Evolutionary conservation across 495 filamentous ascomycete species (phyloP).

Genomic region (Aspergillus avenaceus): DNA sequence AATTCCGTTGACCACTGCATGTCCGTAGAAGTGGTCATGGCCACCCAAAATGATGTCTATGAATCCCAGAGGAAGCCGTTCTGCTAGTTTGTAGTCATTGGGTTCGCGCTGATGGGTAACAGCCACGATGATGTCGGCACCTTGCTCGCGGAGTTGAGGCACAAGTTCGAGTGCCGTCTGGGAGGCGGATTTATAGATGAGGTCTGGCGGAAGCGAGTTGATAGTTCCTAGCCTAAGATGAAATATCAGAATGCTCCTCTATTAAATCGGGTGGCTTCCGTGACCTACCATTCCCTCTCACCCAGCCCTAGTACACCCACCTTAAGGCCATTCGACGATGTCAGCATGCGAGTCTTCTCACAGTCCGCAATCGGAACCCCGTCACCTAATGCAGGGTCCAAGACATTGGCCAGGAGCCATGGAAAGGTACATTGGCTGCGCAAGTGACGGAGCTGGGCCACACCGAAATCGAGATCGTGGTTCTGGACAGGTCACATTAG

Average conservation of each 20-base stretch:
- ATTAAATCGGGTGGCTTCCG: background rate
- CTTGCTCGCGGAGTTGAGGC: constrained; percentile 64
- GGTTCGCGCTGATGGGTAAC: constrained; percentile 84
- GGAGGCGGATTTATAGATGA: constrained; percentile 75
- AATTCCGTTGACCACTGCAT: constrained; percentile 67
- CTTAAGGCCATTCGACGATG: constrained; percentile 77
- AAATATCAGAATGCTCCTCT: background rate
- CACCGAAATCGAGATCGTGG: constrained; percentile 93
- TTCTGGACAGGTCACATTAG: constrained; percentile 48
- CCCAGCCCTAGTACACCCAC: constrained; percentile 81
- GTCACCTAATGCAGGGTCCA: constrained; percentile 72
- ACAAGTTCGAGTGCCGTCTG: constrained; percentile 66
- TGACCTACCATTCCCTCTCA: constrained; percentile 60
- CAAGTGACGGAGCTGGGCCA: constrained; percentile 69
- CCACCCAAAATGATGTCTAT: constrained; percentile 85
- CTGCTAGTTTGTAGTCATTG: constrained; percentile 77
- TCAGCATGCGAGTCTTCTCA: constrained; percentile 65
- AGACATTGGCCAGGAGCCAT: constrained; percentile 82
- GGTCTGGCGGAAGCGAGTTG: constrained; percentile 72
- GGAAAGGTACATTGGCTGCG: constrained; percentile 74
- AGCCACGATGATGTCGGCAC: constrained; percentile 75
- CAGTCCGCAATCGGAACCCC: constrained; percentile 65
- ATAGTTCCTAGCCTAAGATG: constrained; percentile 75
- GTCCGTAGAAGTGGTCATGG: constrained; percentile 85
- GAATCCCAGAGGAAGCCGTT: constrained; percentile 57